phyloP scores from a whole-genome alignment of 78 protist genomes.

The Dictyostelium purpureum region DNA sequence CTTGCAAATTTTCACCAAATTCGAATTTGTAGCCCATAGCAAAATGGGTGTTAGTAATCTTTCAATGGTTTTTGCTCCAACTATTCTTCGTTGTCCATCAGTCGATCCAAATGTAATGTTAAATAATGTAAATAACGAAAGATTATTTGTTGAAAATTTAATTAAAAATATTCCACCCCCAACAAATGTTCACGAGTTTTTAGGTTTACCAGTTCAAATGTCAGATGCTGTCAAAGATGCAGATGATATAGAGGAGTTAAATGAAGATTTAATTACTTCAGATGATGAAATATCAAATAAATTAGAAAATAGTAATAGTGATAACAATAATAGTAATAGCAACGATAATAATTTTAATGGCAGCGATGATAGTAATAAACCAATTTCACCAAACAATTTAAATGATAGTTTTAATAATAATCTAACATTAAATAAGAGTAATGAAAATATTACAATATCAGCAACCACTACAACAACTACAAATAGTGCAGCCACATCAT shows the following conservation, averaged over 20 bases:
- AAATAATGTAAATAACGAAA: slow-evolving; percentile 40
- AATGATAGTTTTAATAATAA: neutral
- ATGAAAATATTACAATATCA: neutral
- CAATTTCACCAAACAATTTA: neutral
- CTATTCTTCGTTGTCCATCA: slow-evolving; percentile 59
- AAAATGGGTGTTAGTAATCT: slow-evolving; percentile 65
- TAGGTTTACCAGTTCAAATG: slow-evolving; percentile 18
- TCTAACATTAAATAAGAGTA: neutral
- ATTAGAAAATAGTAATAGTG: neutral
- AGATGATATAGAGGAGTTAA: slow-evolving; percentile 71
- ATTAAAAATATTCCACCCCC: slow-evolving; percentile 31
- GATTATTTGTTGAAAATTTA: slow-evolving; percentile 49
- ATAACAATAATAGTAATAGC: neutral
- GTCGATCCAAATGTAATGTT: slow-evolving; percentile 45
- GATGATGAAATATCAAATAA: neutral
- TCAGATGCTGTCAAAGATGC: slow-evolving; percentile 38
- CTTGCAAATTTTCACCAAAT: slow-evolving; percentile 18
- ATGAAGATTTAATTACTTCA: neutral
- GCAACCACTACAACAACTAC: neutral
- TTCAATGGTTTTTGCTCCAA: slow-evolving; percentile 68
- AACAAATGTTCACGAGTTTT: neutral
- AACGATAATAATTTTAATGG: neutral
- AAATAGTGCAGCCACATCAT: neutral
- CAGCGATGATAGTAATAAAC: neutral
- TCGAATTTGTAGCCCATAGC: slow-evolving; percentile 48